phyloP scores from a whole-genome alignment of 2,329 filamentous ascomycete species.

The Phaeosphaeriaceae sp. region DNA sequence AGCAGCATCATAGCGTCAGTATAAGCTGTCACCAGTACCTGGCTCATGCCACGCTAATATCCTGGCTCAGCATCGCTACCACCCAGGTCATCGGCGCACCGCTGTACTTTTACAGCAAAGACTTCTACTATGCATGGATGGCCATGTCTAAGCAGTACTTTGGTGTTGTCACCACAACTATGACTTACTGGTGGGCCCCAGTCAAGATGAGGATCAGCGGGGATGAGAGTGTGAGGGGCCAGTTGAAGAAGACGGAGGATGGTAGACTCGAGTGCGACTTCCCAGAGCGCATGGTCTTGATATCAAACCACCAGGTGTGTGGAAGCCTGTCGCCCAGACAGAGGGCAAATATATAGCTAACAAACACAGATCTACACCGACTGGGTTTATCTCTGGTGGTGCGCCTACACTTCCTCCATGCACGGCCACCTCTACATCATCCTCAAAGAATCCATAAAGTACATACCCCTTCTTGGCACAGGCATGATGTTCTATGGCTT shows the following conservation, averaged over 20 bases:
- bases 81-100: conserved; percentile 77
- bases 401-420: conserved; percentile 77
- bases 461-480: conserved; percentile 78
- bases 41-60: conserved; percentile 30
- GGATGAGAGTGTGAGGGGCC: conserved; percentile 76
- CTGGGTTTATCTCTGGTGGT: conserved; percentile 95
- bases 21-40: conserved; percentile 13
- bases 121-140: conserved; percentile 84
- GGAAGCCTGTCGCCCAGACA: not conserved
- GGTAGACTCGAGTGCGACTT: conserved; percentile 78
- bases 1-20: conserved; percentile 50
- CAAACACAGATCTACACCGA: conserved; percentile 75
- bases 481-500: conserved; percentile 89
- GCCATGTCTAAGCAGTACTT: conserved; percentile 85
- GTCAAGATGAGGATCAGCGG: conserved; percentile 82
- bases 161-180: conserved; percentile 74
- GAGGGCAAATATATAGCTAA: conserved; percentile 12
- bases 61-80: conserved; percentile 54
- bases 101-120: conserved; percentile 74
- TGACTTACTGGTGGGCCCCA: conserved; percentile 85
- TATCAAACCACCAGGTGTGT: conserved; percentile 78
- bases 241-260: conserved; percentile 71
- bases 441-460: conserved; percentile 84
- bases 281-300: conserved; percentile 78
- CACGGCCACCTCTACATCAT: conserved; percentile 91